Evolutionary conservation across 179 eudicot species (phyloP).

Genomic region (Vitellaria paradoxa): DNA sequence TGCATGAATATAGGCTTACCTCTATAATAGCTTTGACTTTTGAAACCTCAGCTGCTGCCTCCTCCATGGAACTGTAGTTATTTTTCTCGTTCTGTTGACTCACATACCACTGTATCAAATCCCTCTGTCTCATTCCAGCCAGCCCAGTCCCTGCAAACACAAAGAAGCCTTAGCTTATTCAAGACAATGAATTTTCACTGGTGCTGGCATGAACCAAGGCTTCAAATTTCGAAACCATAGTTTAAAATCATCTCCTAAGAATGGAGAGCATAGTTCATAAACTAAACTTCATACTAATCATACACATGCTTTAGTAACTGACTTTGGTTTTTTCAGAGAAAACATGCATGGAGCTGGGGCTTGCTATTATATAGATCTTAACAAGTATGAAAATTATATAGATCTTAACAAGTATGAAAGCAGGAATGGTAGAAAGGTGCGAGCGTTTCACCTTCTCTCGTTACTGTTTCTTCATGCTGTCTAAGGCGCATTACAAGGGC

Average conservation of each 20-base stretch:
- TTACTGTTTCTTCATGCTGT: constrained; percentile 73
- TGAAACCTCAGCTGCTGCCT: constrained; percentile 56
- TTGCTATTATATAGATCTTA: not conserved
- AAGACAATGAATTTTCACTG: not conserved
- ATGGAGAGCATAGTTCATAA: not conserved
- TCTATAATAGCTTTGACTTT: constrained; percentile 79
- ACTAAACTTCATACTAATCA: not conserved
- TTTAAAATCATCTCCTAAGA: not conserved
- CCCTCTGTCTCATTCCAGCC: constrained; percentile 88
- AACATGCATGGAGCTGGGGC: not conserved
- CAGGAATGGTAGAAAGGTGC: not conserved
- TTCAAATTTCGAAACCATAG: not conserved
- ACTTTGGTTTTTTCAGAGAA: not conserved
- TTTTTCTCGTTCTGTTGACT: constrained; percentile 71
- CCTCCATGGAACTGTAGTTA: constrained; percentile 60
- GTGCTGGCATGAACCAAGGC: not conserved
- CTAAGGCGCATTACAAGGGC: constrained; percentile 85
- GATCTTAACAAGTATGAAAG: not conserved
- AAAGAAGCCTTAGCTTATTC: constrained; percentile 3
- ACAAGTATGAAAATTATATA: not conserved
- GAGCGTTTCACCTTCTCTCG: constrained; percentile 44
- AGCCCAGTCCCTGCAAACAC: constrained; percentile 55
- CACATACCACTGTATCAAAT: constrained; percentile 82
- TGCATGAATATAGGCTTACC: constrained; percentile 32
- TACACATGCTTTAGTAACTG: not conserved